Base-by-base conservation (phyloP, 805 yeast species). In the Pichia thaimueangensis region DNA sequence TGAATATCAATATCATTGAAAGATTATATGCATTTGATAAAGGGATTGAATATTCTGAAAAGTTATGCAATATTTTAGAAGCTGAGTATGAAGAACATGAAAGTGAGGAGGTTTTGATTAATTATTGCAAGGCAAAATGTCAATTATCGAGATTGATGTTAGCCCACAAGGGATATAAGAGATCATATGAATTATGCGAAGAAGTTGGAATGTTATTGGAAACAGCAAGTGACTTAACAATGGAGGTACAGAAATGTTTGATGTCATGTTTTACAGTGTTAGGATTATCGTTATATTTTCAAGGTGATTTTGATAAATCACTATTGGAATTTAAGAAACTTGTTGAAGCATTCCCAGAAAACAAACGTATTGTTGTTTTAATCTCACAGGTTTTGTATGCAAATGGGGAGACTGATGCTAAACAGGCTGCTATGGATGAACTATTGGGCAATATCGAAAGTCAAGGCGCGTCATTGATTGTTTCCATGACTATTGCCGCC, bases 351-450 rank as follows among this genome's bases (percentile, higher is more conserved):
- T 71, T 81, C 20, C 73, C 75, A 5, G 78, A 76, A 37, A 76
- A 83, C 5, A 78, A 74, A 48, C 73, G 81, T 47, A 70, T 87
- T n/a, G 78, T 86, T 13, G 75, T 82, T 6, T 62, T 91, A 23
- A 71, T 86, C 17, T 77, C 93, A 0, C 95, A 88, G 56, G 82
- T 89, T 0, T 67, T 93, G 38, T 83, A 82, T 65, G 86, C 86
- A 2, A 75, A 76, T 43, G 83, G 78, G n/a, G 74, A 78, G 0
- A 78, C 74, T n/a, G 93, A 84, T 5, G 78, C 93, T 1, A 80
- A 78, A 45, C 82, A 79, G 48, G 89, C 88, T 1, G 96, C 97
- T 0, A 56, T 85, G 36, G 96, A 88, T 52, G 95, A 87, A 59
- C 62, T 91, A 34, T 82, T 84, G 51, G 70, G 73, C 20, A 77